Base-by-base conservation (phyloP, 306 rosid genomes). In the Vicia sativa region DNA sequence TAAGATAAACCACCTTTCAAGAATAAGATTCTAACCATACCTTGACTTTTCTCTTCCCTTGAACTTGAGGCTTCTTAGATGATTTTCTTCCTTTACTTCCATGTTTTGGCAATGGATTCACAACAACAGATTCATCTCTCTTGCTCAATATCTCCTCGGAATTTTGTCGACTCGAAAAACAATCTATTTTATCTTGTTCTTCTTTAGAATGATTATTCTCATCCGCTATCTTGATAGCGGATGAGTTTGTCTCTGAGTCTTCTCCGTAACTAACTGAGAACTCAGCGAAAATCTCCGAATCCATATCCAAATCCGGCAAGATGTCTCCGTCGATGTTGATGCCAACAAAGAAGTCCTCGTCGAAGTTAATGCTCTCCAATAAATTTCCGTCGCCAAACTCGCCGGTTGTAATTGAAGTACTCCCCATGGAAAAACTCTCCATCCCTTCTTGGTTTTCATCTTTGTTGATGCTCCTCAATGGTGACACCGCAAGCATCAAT, bases 41-140 rank as follows among this genome's bases (percentile, higher is more conserved):
- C 97, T 93, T 93, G 21, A 86, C 84, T 85, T 90, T 93, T 75
- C 90, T 76, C 82, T 88, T 93, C 75, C 89, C 96, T 6, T 88
- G 96, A 77, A 78, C 82, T 74, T 85, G 86, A 2, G 86, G 77
- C 48, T 84, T 87, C 13, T 66, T 72, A 1, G 90, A 83, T 9
- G 90, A 82, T 76, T 82, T 91, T 45, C 66, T 80, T 50, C 77
- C 86, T 70, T 83, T 85, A n/a, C 68, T 78, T 55, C 63, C 74
- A 37, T 65, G 49, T 62, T 79, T 78, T 2, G 59, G 21, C 8
- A 71, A 57, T 7, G 66, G 46, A 65, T 75, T 53, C 71, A 31
- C 57, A 65, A 16, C 73, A 3, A 59, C 9, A 0, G 78, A 26
- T 37, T 77, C 84, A 54, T 78, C 79, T 37, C 70, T 67, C 68